Evolutionary conservation across 768 basidiomycete species (phyloP), one percentile per base, ranked within the genome.

Genomic region (Clitopilus passeckerianus): DNA sequence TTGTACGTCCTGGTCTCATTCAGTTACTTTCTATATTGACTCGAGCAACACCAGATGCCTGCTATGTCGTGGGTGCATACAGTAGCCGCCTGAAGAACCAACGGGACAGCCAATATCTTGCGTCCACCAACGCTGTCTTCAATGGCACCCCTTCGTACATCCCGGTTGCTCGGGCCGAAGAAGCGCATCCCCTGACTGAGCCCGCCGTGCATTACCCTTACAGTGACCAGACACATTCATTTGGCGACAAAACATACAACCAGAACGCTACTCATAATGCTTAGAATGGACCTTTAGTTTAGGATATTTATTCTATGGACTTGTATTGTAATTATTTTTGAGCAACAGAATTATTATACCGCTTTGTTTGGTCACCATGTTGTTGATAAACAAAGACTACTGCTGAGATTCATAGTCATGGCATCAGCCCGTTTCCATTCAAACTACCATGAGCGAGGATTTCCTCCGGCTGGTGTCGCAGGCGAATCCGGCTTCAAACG

Each of bases 401-500:
- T 50, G n/a, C 15, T 41, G 37, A 50, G 46, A 50, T 50, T 50
- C 46, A 50, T 50, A 50, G 46, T n/a, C 46, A 50, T 50, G 46
- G 46, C 46, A 50, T 50, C 46, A 50, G 20, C n/a, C 22, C 22
- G 18, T 18, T 50, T 50, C 22, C 46, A 18, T 16, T 50, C 20
- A 12, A 18, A 64, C 67, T 57, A 65, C 66, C 57, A 87, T 87
- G 86, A 79, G 75, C 73, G 86, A 89, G 74, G 89, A 90, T 77
- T 91, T 91, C 71, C 75, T 85, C 62, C 78, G 84, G 64, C 82
- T 91, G 57, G 89, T 91, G 58, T 85, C 87, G 10, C 81, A 83
- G 67, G 83, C 85, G 34, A 90, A 90, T 66, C 88, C 87, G 27
- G 87, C 87, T 41, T 65, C 81, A 58, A 74, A 78, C 59, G 73